Conservation (phyloP, 2,329 filamentous ascomycete genomes). For the Aspergillus terreus region DNA sequence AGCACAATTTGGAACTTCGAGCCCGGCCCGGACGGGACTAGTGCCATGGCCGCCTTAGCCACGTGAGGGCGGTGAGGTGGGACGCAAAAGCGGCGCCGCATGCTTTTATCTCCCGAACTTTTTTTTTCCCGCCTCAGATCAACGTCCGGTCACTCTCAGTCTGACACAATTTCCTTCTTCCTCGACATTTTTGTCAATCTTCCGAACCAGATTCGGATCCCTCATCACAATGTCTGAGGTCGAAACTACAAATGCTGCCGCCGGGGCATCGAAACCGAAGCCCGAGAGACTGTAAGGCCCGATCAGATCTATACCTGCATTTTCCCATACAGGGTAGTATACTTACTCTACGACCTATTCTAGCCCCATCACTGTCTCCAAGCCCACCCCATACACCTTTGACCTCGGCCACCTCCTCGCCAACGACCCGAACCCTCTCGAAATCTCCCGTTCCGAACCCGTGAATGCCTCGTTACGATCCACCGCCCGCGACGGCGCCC, state of each 20-base stretch:
- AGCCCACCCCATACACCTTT: constrained; percentile 87
- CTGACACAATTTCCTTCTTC: background rate
- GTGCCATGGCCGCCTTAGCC: constrained; percentile 16
- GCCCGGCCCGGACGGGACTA: constrained; percentile 18
- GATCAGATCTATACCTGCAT: background rate
- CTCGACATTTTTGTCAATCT: background rate
- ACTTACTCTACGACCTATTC: constrained; percentile 11
- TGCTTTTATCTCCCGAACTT: constrained; percentile 23
- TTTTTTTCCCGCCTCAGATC: constrained; percentile 23
- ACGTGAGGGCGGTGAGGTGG: constrained; percentile 13
- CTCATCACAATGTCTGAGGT: constrained; percentile 24
- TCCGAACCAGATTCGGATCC: background rate
- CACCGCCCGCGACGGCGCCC: constrained; percentile 82
- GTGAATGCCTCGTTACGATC: constrained; percentile 67
- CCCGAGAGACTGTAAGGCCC: constrained; percentile 39
- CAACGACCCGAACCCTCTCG: constrained; percentile 80
- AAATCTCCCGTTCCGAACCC: constrained; percentile 46
- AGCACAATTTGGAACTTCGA: constrained; percentile 21
- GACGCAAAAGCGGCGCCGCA: constrained; percentile 22
- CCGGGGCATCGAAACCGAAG: constrained; percentile 23
- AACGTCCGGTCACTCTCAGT: constrained; percentile 1
- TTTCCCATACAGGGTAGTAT: background rate
- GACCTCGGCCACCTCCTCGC: constrained; percentile 84
- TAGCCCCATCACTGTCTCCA: constrained; percentile 63
- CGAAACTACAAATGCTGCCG: constrained; percentile 20